phyloP scores from a whole-genome alignment of 179 eudicot species.

The Carnegiea gigantea region DNA sequence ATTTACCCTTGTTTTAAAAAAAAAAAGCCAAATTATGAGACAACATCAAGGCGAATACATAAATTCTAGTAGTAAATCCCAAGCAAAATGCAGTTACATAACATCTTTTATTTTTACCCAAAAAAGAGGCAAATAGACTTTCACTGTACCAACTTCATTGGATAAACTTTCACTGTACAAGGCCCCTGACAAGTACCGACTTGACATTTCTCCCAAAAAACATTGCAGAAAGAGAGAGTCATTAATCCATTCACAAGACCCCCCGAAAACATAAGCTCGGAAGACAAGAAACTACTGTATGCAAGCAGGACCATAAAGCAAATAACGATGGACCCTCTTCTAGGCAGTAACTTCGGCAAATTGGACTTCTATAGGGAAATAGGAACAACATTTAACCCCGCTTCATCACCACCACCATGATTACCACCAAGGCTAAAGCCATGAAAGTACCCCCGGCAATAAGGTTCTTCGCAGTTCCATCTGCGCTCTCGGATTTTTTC shows the following conservation, averaged over 20 bases:
- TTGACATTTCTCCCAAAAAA: background rate
- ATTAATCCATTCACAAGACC: no score
- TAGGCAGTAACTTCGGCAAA: constrained; percentile 36
- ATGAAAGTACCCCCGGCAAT: constrained; percentile 48
- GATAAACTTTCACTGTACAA: background rate
- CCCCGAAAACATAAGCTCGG: background rate
- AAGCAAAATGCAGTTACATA: no score
- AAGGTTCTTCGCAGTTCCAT: constrained; percentile 27
- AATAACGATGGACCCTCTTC: background rate
- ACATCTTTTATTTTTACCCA: no score
- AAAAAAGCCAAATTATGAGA: no score
- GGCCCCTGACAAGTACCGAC: background rate
- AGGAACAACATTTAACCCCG: constrained; percentile 31
- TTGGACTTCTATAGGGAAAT: background rate
- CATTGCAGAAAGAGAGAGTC: background rate
- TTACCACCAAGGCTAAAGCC: constrained; percentile 78
- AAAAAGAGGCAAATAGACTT: background rate
- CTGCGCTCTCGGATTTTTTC: constrained; percentile 15
- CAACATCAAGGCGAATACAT: no score
- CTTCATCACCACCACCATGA: constrained; percentile 58
- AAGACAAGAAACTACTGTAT: background rate
- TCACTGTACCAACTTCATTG: background rate
- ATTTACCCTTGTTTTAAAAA: no score
- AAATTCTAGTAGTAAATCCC: no score
- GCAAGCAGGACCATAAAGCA: background rate